phyloP scores from a whole-genome alignment of 2,329 filamentous ascomycete genomes.

The Colletotrichum sojae region DNA sequence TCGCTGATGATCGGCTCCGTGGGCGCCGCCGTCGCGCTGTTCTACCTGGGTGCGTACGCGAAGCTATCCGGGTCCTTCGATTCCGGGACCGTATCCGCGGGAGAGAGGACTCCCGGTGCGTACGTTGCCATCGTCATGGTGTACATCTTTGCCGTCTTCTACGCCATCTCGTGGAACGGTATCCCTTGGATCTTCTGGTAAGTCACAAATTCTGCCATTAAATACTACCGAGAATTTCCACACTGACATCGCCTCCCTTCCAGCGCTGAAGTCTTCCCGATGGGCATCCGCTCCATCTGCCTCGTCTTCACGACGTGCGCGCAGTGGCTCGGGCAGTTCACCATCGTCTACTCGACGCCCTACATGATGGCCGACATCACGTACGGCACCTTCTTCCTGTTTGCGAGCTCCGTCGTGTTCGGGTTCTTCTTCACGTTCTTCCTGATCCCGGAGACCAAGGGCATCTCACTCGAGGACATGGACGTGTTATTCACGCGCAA shows the following conservation, averaged over 20 bases:
- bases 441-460: conserved; percentile 46
- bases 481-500: conserved; percentile 44
- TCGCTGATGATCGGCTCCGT: conserved; percentile 44
- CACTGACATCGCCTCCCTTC: conserved; percentile 49
- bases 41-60: conserved; percentile 47
- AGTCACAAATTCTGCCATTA: neutral
- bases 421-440: conserved; percentile 50
- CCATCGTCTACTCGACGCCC: conserved; percentile 45
- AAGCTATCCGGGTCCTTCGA: conserved; percentile 42
- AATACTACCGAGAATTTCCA: conserved; percentile 43
- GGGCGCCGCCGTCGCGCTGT: conserved; percentile 49
- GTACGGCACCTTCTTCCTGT: conserved; percentile 62
- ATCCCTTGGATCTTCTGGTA: conserved; percentile 45
- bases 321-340: conserved; percentile 49
- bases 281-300: conserved; percentile 45
- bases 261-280: conserved; percentile 41
- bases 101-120: conserved; percentile 34
- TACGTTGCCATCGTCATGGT: conserved; percentile 47
- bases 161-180: conserved; percentile 46
- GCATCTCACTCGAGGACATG: conserved; percentile 46
- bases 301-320: conserved; percentile 44
- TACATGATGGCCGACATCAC: conserved; percentile 48
- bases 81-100: neutral
- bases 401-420: conserved; percentile 56
- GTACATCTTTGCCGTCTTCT: conserved; percentile 45